Evolutionary conservation across 83 land plant genomes (phyloP), one percentile per base, ranked within the genome.

Genomic region (Diphasiastrum complanatum): DNA sequence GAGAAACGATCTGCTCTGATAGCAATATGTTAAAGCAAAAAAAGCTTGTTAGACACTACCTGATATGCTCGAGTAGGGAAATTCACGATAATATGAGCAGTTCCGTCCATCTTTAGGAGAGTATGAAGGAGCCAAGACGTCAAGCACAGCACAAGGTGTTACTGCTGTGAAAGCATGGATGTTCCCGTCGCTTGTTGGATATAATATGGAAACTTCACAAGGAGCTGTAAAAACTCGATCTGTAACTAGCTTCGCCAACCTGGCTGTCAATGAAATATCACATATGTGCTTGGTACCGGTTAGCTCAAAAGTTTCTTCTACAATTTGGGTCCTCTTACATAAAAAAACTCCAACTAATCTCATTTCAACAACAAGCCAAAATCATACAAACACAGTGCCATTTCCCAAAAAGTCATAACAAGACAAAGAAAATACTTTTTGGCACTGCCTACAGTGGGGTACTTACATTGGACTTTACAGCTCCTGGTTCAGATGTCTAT

Each of bases 71-170:
- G 69, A 3, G 41, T 60, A 74, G 1, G 85, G 82, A 51, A 47
- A 63, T 18, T 61, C 79, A 1, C 60, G 47, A 64, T 87, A 92
- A 54, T 92, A 92, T 24, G 85, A 74, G 69, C 98, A 92, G 50
- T 81, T 80, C 59, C 98, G 75, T 1, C 97, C 93, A 51, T 79
- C 85, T 4, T 69, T 40, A 47, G 85, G 78, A 33, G 80, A 83
- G 71, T 92, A 92, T 2, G 98, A 95, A 18, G 98, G 98, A 60
- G 85, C 87, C 8, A 92, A 80, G 26, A 92, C 95, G 57, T 92
- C 98, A n/a, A 92, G 79, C 24, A 92, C 81, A 8, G 91, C 98
- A 72, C 95, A 87, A 2, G 98, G 62, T 5, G 89, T 83, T 35
- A 79, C 63, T 22, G 95, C 95, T 11, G 88, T 83, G 55, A 92